Conservation (phyloP, 2,329 filamentous ascomycete genomes). For the Venturia asperata region DNA sequence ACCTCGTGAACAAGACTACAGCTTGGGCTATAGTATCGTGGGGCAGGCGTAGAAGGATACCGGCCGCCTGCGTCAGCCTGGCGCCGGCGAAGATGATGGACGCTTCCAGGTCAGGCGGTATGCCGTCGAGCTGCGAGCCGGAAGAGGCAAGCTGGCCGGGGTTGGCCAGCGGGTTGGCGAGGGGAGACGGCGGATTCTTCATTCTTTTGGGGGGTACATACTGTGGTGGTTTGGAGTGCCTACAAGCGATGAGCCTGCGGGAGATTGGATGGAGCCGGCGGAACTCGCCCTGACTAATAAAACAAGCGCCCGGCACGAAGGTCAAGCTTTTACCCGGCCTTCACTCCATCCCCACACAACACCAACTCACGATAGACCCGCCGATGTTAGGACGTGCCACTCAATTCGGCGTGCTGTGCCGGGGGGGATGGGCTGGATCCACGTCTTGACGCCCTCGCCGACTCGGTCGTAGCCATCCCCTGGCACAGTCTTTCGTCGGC, state of each 20-base stretch:
- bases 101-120: constrained; percentile 64
- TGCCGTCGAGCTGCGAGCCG: constrained; percentile 47
- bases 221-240: not conserved
- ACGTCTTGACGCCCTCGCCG: not conserved
- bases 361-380: not conserved
- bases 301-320: not conserved
- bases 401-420: no score
- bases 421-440: no score
- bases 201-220: not conserved
- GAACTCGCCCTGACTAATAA: not conserved
- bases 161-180: constrained; percentile 63
- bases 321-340: no score
- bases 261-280: not conserved
- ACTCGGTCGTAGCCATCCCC: not conserved
- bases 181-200: constrained; percentile 10
- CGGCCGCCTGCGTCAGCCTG: constrained; percentile 68
- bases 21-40: constrained; percentile 82
- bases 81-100: constrained; percentile 64
- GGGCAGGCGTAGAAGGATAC: constrained; percentile 72
- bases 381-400: no score
- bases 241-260: not conserved
- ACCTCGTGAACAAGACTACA: constrained; percentile 72
- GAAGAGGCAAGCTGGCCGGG: constrained; percentile 58
- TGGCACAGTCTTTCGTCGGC: not conserved
- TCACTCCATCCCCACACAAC: not conserved